A percentile compares a stretch with the other conserved stretches of the same genome.
phyloP scores from a whole-genome alignment of 805 yeast genomes.

The Barnettozyma botsteinii region DNA sequence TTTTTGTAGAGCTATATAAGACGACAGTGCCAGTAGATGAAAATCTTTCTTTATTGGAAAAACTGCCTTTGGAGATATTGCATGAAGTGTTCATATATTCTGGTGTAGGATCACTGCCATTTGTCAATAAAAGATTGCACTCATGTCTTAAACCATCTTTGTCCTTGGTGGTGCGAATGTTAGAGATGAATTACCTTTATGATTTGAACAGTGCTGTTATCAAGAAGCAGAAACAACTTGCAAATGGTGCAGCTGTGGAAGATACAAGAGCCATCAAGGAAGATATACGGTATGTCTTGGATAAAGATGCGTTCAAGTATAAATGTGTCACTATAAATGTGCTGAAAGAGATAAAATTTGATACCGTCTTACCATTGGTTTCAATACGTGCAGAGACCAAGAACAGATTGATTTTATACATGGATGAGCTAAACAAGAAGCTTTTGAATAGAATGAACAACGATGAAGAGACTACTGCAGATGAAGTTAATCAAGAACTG shows the following conservation, averaged over 20 bases:
- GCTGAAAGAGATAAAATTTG: constrained; percentile 22
- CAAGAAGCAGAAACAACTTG: background rate
- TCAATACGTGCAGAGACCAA: constrained; percentile 13
- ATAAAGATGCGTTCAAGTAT: constrained; percentile 14
- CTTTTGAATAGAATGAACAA: constrained; percentile 11
- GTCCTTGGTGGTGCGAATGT: constrained; percentile 17
- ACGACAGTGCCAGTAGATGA: too few relatives aligned
- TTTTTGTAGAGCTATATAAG: background rate
- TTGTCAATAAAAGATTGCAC: constrained; percentile 29
- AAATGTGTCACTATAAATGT: constrained; percentile 21
- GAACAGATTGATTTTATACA: constrained; percentile 13
- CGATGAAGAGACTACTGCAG: constrained; percentile 10
- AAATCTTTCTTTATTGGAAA: background rate
- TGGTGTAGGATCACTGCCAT: constrained; percentile 33
- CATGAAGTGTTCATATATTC: constrained; percentile 34
- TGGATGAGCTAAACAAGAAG: constrained; percentile 16
- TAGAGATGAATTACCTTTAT: constrained; percentile 13
- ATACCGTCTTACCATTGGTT: constrained; percentile 23
- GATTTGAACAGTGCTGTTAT: constrained; percentile 14
- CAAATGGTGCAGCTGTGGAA: background rate
- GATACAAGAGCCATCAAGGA: too few relatives aligned
- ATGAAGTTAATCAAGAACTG: constrained; percentile 15
- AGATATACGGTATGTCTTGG: constrained; percentile 16
- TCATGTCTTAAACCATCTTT: constrained; percentile 23
- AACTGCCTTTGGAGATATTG: constrained; percentile 40